These are phyloP conservation scores for Monilinia vaccinii-corymbosi DNA, from an alignment of 2,329 filamentous ascomycete species.

Conservation along the genomic window DNA sequence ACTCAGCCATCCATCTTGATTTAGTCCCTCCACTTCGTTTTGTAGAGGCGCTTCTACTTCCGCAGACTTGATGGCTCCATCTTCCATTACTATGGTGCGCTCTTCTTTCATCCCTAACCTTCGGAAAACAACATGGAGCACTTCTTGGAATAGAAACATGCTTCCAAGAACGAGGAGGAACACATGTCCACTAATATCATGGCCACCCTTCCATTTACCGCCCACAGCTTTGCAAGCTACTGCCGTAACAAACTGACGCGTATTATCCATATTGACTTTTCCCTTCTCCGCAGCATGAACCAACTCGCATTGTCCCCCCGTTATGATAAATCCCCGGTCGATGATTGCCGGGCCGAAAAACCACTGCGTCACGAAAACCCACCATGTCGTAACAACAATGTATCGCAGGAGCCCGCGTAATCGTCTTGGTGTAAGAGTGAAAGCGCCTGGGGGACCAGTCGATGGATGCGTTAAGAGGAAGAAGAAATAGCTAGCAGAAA, in stretches of 20 bases:
- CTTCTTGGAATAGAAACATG: slow-evolving; percentile 72
- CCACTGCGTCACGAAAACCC: slow-evolving; percentile 91
- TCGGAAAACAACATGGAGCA: slow-evolving; percentile 50
- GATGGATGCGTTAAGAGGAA: slow-evolving; percentile 63
- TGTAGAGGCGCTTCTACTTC: slow-evolving; percentile 35
- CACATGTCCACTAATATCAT: slow-evolving; percentile 93
- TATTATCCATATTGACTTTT: slow-evolving; percentile 36
- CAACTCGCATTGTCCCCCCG: slow-evolving; percentile 72
- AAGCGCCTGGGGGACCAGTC: slow-evolving; percentile 35
- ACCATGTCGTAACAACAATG: slow-evolving; percentile 62
- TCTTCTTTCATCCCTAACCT: slow-evolving; percentile 45
- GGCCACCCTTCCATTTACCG: slow-evolving; percentile 82
- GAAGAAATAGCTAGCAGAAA: slow-evolving; percentile 61
- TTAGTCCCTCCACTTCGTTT: slow-evolving; percentile 11
- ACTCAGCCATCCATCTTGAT: slow-evolving; percentile 30
- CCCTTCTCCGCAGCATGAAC: slow-evolving; percentile 41
- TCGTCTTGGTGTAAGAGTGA: slow-evolving; percentile 36
- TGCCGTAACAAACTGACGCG: slow-evolving; percentile 53
- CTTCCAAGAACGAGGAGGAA: slow-evolving; percentile 84
- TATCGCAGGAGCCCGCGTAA: slow-evolving; percentile 59
- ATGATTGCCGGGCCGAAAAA: slow-evolving; percentile 87
- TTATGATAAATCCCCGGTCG: slow-evolving; percentile 81
- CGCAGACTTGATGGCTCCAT: slow-evolving; percentile 56
- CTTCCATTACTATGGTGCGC: slow-evolving; percentile 53
- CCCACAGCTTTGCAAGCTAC: slow-evolving; percentile 76